Evolutionary conservation across 2,329 filamentous ascomycete species (phyloP).

Genomic region (Penicillium sp.): DNA sequence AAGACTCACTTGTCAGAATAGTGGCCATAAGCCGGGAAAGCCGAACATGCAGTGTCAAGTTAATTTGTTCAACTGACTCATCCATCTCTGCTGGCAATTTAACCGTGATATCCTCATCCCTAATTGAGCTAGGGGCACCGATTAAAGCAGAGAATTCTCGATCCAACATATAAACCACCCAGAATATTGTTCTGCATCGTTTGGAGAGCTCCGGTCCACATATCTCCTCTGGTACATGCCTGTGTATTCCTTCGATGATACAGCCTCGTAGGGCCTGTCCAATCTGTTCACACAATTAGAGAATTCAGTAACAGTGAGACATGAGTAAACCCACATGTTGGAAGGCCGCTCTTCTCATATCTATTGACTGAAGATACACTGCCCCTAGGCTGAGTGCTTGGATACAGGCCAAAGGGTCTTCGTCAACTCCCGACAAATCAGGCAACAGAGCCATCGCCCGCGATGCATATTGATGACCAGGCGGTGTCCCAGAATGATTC

Average conservation of each 20-base stretch:
- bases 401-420: no score
- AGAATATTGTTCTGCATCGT: conserved; percentile 29
- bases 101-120: conserved; percentile 32
- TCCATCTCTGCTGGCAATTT: conserved; percentile 24
- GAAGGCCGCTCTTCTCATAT: no score
- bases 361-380: no score
- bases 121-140: conserved; percentile 30
- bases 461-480: no score
- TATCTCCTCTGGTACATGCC: conserved; percentile 28
- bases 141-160: conserved; percentile 31
- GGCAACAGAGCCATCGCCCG: no score
- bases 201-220: conserved; percentile 25
- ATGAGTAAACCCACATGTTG: no score
- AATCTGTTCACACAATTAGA: conserved; percentile 17
- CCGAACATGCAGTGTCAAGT: conserved; percentile 28
- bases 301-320: not conserved
- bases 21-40: conserved; percentile 28
- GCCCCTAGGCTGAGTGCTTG: no score
- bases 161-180: conserved; percentile 33
- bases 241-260: conserved; percentile 31
- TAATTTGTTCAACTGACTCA: conserved; percentile 22
- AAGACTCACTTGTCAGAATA: conserved; percentile 24
- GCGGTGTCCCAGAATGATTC: no score
- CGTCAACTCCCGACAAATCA: no score
- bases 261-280: conserved; percentile 31